Percentiles rank a stretch among this genome's conserved stretches.
Evolutionary conservation across 2,329 filamentous ascomycete genomes (phyloP).

Genomic region (Purpureocillium takamizusanense): DNA sequence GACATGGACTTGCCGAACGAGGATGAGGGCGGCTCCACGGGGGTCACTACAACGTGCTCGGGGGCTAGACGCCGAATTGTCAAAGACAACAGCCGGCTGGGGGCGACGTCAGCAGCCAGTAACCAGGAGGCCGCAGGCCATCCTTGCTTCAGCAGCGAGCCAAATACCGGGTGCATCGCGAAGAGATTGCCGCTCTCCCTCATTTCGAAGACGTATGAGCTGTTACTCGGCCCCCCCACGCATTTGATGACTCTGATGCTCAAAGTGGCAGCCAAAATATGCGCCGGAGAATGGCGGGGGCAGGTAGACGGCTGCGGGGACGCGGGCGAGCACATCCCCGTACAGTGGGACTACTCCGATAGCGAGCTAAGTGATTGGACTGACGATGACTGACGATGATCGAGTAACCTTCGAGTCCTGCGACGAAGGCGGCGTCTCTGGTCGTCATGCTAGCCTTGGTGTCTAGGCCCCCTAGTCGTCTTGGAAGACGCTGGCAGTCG

Average conservation of each 20-base stretch:
- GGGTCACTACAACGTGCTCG: not conserved
- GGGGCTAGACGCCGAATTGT: not conserved
- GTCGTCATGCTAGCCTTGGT: too few species aligned
- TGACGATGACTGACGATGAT: slow-evolving; percentile 32
- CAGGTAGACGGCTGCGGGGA: slow-evolving; percentile 46
- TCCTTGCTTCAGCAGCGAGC: too few species aligned
- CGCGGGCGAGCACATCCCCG: slow-evolving; percentile 42
- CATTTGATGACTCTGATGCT: slow-evolving; percentile 73
- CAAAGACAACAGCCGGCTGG: too few species aligned
- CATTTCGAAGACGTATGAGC: slow-evolving; percentile 66
- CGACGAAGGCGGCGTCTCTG: too few species aligned
- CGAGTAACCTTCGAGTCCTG: too few species aligned
- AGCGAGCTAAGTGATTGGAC: slow-evolving; percentile 44
- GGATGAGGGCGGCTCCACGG: not conserved
- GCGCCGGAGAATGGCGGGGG: slow-evolving; percentile 54
- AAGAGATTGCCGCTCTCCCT: slow-evolving; percentile 39
- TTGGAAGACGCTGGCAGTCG: too few species aligned
- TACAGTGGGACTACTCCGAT: slow-evolving; percentile 55
- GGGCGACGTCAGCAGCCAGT: too few species aligned
- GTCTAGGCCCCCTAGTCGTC: too few species aligned
- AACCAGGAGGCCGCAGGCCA: too few species aligned
- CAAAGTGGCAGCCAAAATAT: slow-evolving; percentile 69
- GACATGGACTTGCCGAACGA: slow-evolving; percentile 2
- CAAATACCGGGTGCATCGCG: not conserved
- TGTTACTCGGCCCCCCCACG: slow-evolving; percentile 72